A percentile compares a stretch with the other conserved stretches of the same genome.
These are phyloP conservation scores for Mycena haematopus DNA, from an alignment of 768 basidiomycete genomes.

Conservation along the genomic window DNA sequence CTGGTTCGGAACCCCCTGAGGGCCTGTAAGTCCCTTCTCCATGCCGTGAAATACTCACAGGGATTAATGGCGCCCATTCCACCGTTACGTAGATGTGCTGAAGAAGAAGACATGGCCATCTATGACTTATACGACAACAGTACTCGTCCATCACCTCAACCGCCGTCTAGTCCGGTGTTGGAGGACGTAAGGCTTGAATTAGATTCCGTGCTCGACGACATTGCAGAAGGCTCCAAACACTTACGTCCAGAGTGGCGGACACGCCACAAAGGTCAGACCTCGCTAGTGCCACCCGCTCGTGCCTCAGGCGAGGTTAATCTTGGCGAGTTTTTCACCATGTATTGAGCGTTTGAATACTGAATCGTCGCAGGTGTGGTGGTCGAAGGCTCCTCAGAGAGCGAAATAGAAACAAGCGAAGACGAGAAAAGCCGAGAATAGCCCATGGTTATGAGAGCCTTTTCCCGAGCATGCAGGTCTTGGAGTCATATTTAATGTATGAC, in stretches of 20 bases:
- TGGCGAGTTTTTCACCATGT: neutral
- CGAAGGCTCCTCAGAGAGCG: constrained; percentile 24
- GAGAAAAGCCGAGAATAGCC: constrained; percentile 20
- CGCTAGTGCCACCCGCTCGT: neutral
- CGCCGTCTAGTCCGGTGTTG: constrained; percentile 23
- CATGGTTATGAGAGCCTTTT: neutral
- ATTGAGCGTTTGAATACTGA: neutral
- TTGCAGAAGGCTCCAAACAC: constrained; percentile 12
- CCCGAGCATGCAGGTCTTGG: constrained; percentile 2
- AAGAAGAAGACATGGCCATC: constrained; percentile 37
- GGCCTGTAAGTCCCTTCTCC: constrained; percentile 16
- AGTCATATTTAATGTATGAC: constrained; percentile 20
- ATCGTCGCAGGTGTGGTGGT: neutral
- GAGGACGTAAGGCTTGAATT: constrained; percentile 11
- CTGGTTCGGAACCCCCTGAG: constrained; percentile 26
- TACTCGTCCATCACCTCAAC: constrained; percentile 31
- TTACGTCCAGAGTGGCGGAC: constrained; percentile 5
- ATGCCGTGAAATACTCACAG: constrained; percentile 5
- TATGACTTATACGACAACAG: constrained; percentile 39
- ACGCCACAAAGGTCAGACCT: neutral
- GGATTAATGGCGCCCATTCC: neutral
- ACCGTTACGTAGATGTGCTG: constrained; percentile 26
- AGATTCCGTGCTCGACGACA: constrained; percentile 14
- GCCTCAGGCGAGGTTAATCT: neutral
- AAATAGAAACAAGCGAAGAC: constrained; percentile 25